Evolutionary conservation across 352 stramenopile species (phyloP).

Genomic region (Phytopythium vexans): DNA sequence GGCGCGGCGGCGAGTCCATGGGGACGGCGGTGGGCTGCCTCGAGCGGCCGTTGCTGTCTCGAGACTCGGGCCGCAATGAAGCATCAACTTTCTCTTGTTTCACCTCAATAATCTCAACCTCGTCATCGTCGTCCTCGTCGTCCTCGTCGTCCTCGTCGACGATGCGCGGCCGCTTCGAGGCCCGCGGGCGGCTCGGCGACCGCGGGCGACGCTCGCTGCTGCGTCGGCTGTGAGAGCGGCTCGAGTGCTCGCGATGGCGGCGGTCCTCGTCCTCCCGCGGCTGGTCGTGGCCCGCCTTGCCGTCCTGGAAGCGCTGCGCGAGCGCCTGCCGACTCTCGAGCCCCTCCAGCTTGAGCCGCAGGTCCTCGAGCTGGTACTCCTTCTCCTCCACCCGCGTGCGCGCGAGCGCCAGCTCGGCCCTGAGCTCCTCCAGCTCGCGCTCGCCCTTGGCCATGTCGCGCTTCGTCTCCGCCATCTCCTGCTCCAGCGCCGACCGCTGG

Average conservation of each 20-base stretch:
- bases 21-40: constrained; percentile 22
- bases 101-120: constrained; percentile 55
- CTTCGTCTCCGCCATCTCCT: constrained; percentile 4
- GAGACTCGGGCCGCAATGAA: neutral
- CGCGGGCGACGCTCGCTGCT: constrained; percentile 8
- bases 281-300: neutral
- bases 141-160: constrained; percentile 65
- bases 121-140: constrained; percentile 45
- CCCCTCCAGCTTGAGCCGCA: constrained; percentile 58
- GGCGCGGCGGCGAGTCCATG: constrained; percentile 17
- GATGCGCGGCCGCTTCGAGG: constrained; percentile 55
- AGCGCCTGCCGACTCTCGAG: constrained; percentile 56
- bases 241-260: neutral
- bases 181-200: constrained; percentile 28
- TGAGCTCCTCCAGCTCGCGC: constrained; percentile 37
- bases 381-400: constrained; percentile 42
- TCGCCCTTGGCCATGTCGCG: constrained; percentile 39
- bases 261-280: neutral
- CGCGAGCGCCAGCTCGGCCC: constrained; percentile 30
- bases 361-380: constrained; percentile 62
- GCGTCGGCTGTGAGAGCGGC: neutral
- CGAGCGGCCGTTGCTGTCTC: constrained; percentile 6
- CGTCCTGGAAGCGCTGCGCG: constrained; percentile 19
- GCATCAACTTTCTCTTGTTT: constrained; percentile 25
- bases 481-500: neutral